These are phyloP conservation scores for Diplodia sapinea DNA, from an alignment of 2,329 filamentous ascomycete species.

Conservation along the genomic window DNA sequence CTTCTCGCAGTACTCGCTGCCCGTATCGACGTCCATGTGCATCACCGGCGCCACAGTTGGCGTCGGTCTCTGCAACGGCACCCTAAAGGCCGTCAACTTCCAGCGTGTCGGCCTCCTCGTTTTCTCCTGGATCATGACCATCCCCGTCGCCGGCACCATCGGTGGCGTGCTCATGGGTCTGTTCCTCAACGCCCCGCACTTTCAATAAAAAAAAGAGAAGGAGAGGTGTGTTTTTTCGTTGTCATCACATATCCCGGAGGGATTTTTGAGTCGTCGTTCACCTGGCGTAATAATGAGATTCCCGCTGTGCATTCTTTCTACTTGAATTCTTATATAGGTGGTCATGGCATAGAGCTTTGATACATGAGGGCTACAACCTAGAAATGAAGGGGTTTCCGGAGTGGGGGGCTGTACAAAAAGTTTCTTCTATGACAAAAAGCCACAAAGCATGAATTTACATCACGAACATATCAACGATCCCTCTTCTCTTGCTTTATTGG, in stretches of 20 bases:
- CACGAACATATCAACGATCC: background rate
- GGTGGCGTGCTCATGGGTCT: constrained; percentile 55
- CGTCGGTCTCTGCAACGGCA: constrained; percentile 78
- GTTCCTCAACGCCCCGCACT: constrained; percentile 66
- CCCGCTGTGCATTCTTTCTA: background rate
- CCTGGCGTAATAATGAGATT: background rate
- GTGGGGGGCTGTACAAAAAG: background rate
- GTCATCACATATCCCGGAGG: background rate
- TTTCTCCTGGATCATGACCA: constrained; percentile 70
- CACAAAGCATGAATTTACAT: background rate
- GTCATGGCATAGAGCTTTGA: background rate
- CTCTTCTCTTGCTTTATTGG: background rate
- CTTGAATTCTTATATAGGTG: background rate
- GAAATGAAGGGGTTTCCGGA: background rate
- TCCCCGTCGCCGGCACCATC: constrained; percentile 66
- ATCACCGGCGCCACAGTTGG: constrained; percentile 81
- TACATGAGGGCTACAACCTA: background rate
- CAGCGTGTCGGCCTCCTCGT: constrained; percentile 71
- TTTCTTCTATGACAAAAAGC: background rate
- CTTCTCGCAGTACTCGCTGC: constrained; percentile 76
- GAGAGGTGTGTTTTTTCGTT: background rate
- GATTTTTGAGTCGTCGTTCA: background rate
- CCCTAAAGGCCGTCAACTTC: constrained; percentile 73
- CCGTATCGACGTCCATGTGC: constrained; percentile 72
- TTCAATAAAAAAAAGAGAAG: constrained; percentile 36